A percentile compares a stretch with the other conserved stretches of the same genome.
Evolutionary conservation across 2,329 filamentous ascomycete species (phyloP).

Genomic region (Elsinoe perseae): DNA sequence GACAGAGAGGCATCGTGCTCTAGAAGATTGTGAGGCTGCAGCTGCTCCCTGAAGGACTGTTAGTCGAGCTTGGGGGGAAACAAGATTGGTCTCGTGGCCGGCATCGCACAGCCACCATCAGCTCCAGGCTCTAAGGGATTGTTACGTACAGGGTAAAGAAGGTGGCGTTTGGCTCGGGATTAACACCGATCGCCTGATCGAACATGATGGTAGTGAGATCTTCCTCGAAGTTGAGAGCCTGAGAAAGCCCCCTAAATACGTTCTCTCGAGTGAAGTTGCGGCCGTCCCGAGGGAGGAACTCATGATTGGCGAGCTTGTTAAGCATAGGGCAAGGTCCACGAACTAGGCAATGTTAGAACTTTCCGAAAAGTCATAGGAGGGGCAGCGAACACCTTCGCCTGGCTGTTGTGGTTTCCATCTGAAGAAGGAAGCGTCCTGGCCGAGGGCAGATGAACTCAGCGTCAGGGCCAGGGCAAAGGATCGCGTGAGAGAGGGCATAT

Average conservation of each 20-base stretch:
- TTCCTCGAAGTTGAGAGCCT: slow-evolving; percentile 2
- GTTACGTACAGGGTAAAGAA: neutral
- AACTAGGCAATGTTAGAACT: slow-evolving; percentile 17
- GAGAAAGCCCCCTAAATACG: neutral
- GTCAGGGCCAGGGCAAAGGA: neutral
- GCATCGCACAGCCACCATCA: too few relatives aligned
- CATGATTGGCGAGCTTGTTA: slow-evolving; percentile 24
- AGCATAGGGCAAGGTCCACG: slow-evolving; percentile 25
- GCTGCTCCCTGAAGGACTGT: neutral
- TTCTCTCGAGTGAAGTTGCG: slow-evolving; percentile 15
- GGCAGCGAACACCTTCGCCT: too few relatives aligned
- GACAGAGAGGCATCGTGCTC: slow-evolving; percentile 7
- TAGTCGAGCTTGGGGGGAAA: neutral
- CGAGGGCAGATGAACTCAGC: neutral
- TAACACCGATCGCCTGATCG: neutral
- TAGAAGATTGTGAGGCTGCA: slow-evolving; percentile 12
- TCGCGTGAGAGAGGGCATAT: neutral
- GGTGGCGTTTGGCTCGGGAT: neutral
- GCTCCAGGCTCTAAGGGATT: neutral
- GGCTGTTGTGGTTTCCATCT: neutral
- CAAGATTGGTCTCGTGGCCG: too few relatives aligned
- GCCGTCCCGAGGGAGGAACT: slow-evolving; percentile 22
- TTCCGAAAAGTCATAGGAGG: neutral
- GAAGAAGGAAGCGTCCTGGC: neutral
- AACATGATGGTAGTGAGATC: neutral